phyloP scores from a whole-genome alignment of 2,329 filamentous ascomycete species.

The Sarocladium kiliense region DNA sequence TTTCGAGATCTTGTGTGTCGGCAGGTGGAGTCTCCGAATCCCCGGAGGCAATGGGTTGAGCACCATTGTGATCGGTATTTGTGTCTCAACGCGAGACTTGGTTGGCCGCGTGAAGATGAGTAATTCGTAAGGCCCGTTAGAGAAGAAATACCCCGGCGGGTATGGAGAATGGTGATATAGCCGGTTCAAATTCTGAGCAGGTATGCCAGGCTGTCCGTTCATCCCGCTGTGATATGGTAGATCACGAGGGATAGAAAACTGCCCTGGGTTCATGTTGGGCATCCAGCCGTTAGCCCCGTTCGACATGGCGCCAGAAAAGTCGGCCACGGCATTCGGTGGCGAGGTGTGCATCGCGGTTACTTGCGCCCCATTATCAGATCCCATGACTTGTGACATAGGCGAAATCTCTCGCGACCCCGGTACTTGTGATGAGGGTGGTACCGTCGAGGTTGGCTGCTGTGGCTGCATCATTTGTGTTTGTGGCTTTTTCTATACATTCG shows the following conservation, averaged over 20 bases:
- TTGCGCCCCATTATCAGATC: constrained; percentile 50
- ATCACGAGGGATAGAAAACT: neutral
- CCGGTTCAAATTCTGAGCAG: constrained; percentile 1
- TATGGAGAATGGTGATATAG: constrained; percentile 1
- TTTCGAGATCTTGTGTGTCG: constrained; percentile 88
- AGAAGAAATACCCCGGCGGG: constrained; percentile 22
- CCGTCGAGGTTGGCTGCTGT: neutral
- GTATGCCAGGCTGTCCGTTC: constrained; percentile 11
- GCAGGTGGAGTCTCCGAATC: constrained; percentile 77
- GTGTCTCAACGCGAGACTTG: constrained; percentile 94
- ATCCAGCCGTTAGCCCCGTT: constrained; percentile 28
- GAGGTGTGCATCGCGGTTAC: constrained; percentile 39
- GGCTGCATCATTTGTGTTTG: neutral
- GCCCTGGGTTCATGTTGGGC: constrained; percentile 21
- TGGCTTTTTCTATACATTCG: neutral
- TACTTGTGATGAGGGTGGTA: neutral
- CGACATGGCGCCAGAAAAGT: constrained; percentile 25
- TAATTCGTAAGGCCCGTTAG: constrained; percentile 35
- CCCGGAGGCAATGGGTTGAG: constrained; percentile 70
- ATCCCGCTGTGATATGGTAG: neutral
- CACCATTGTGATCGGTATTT: constrained; percentile 83
- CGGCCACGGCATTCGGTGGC: constrained; percentile 37
- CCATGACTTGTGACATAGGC: constrained; percentile 45
- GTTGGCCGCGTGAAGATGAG: constrained; percentile 62
- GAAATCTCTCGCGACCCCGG: constrained; percentile 47